A percentile compares a stretch with the other conserved stretches of the same genome.
phyloP scores from a whole-genome alignment of 768 basidiomycete genomes.

The Chiua virens region DNA sequence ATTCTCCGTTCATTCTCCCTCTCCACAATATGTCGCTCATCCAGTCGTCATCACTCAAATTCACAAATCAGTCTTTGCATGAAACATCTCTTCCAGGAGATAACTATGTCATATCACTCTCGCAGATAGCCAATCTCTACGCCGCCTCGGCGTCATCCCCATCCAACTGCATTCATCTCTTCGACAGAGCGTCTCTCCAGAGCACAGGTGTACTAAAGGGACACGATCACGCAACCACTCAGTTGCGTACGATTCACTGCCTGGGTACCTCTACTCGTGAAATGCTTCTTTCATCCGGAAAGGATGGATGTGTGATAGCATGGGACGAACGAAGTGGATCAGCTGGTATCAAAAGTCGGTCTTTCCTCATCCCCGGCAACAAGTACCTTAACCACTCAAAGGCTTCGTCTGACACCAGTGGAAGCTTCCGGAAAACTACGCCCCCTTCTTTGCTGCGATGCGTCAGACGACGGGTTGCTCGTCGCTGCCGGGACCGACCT shows the following conservation, averaged over 20 bases:
- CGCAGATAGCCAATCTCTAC: slow-evolving; percentile 50
- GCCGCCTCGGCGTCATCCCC: slow-evolving; percentile 62
- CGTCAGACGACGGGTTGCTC: slow-evolving; percentile 65
- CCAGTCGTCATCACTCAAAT: slow-evolving; percentile 21
- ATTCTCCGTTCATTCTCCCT: slow-evolving; percentile 7
- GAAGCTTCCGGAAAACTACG: slow-evolving; percentile 42
- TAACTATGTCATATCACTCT: slow-evolving; percentile 63
- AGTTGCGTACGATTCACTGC: slow-evolving; percentile 44
- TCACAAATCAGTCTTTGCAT: slow-evolving; percentile 26
- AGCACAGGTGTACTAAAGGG: slow-evolving; percentile 49
- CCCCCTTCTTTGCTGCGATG: slow-evolving; percentile 65
- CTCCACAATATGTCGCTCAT: slow-evolving; percentile 25
- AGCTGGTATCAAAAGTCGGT: slow-evolving; percentile 61
- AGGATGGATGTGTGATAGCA: slow-evolving; percentile 66
- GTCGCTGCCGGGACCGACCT: slow-evolving; percentile 85
- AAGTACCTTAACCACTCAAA: slow-evolving; percentile 40
- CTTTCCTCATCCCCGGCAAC: neutral
- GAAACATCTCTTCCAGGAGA: slow-evolving; percentile 37
- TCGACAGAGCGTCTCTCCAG: slow-evolving; percentile 58
- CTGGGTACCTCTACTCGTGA: slow-evolving; percentile 43
- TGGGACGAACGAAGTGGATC: slow-evolving; percentile 70
- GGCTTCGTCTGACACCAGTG: slow-evolving; percentile 39
- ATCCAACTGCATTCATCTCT: slow-evolving; percentile 63
- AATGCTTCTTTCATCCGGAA: slow-evolving; percentile 63
- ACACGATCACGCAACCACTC: slow-evolving; percentile 58